Evolutionary conservation across 768 basidiomycete species (phyloP).

Genomic region (Boletellus sp.): DNA sequence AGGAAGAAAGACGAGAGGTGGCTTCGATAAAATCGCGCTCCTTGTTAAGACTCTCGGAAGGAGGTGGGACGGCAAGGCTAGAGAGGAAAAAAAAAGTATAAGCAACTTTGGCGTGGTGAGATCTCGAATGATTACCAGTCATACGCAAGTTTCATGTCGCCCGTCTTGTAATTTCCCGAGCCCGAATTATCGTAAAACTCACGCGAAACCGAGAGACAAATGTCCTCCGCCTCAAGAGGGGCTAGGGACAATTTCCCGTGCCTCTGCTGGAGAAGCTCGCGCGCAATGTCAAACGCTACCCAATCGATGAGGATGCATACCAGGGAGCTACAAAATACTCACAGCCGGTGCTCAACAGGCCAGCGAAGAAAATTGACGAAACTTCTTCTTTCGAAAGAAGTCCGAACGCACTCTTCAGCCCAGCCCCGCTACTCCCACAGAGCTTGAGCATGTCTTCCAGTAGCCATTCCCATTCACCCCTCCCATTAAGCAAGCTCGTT

Average conservation of each 20-base stretch:
- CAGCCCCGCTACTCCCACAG: slow-evolving; percentile 56
- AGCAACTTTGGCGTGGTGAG: neutral
- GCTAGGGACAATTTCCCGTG: slow-evolving; percentile 47
- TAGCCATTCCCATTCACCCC: slow-evolving; percentile 83
- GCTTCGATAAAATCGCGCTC: slow-evolving; percentile 97
- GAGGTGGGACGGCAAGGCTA: slow-evolving; percentile 73
- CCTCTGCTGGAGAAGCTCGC: slow-evolving; percentile 50
- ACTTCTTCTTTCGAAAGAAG: slow-evolving; percentile 68
- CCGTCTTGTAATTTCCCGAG: slow-evolving; percentile 86
- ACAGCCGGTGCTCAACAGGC: slow-evolving; percentile 85
- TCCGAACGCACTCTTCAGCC: slow-evolving; percentile 76
- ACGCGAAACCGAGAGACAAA: slow-evolving; percentile 74
- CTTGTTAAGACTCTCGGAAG: slow-evolving; percentile 54
- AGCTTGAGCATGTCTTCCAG: slow-evolving; percentile 90
- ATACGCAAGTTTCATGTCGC: slow-evolving; percentile 96
- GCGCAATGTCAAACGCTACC: slow-evolving; percentile 67
- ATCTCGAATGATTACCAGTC: slow-evolving; percentile 62
- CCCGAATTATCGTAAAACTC: slow-evolving; percentile 96
- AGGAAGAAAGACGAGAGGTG: too few relatives aligned
- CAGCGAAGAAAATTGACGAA: slow-evolving; percentile 78
- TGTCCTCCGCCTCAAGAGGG: slow-evolving; percentile 57
- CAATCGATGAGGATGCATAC: slow-evolving; percentile 7
- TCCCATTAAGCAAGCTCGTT: slow-evolving; percentile 48
- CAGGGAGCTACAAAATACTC: slow-evolving; percentile 36
- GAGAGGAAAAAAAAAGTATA: slow-evolving; percentile 4